Evolutionary conservation across 805 yeast species (phyloP).

Genomic region (Candida tallmaniae): DNA sequence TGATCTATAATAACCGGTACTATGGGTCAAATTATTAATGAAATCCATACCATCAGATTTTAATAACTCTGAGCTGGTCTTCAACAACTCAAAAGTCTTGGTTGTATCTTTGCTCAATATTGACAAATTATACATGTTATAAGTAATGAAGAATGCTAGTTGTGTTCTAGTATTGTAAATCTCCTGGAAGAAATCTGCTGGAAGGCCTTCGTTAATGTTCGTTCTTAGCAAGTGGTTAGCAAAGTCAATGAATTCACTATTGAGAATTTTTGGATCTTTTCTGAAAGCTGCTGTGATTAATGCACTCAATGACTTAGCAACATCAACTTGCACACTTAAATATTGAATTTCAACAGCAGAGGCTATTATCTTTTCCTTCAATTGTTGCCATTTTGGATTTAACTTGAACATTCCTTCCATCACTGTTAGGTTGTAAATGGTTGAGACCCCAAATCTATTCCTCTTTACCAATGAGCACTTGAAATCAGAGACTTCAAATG

Average conservation of each 20-base stretch:
- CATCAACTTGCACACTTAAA: slow-evolving; percentile 59
- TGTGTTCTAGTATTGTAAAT: slow-evolving; percentile 63
- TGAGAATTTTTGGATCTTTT: slow-evolving; percentile 32
- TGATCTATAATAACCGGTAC: slow-evolving; percentile 49
- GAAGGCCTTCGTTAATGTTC: slow-evolving; percentile 48
- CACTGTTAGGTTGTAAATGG: slow-evolving; percentile 54
- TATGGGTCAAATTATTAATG: slow-evolving; percentile 34
- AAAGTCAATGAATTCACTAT: slow-evolving; percentile 18
- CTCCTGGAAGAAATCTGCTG: slow-evolving; percentile 43
- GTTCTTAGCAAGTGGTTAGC: slow-evolving; percentile 49
- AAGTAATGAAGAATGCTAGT: slow-evolving; percentile 52
- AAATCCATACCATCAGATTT: slow-evolving; percentile 48
- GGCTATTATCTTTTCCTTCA: slow-evolving; percentile 47
- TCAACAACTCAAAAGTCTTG: slow-evolving; percentile 38
- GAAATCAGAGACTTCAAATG: slow-evolving; percentile 47
- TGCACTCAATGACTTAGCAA: slow-evolving; percentile 77
- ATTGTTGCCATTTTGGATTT: slow-evolving; percentile 34
- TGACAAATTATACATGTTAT: slow-evolving; percentile 32
- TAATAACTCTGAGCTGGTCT: slow-evolving; percentile 42
- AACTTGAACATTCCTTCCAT: slow-evolving; percentile 58
- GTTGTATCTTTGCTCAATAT: slow-evolving; percentile 25
- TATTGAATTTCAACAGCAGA: slow-evolving; percentile 63
- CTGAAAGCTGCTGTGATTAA: slow-evolving; percentile 63
- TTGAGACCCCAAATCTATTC: slow-evolving; percentile 47
- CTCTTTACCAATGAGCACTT: slow-evolving; percentile 41